Evolutionary conservation across 106 monocot genomes (phyloP), one percentile per base, ranked within the genome.

Genomic region (Acanthochlamys bracteata): DNA sequence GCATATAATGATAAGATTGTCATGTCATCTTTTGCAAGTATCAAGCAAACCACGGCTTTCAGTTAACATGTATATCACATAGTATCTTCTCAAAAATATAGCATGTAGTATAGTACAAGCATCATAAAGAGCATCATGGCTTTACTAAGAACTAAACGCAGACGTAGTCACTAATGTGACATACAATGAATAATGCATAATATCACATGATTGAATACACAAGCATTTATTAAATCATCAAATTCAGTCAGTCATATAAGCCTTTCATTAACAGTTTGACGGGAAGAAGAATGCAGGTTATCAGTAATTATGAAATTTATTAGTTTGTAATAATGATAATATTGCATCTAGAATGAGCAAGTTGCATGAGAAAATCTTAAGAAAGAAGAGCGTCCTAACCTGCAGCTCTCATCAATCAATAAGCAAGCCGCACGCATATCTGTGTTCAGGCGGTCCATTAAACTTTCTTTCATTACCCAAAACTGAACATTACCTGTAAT

Each of bases 391-490:
- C 19, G n/a, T 19, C 21, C 69, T 64, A 67, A 85, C 86, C 86
- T 86, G 86, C 82, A 79, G 16, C 71, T 49, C n/a, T 76, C 79
- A 41, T 76, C 74, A 57, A 93, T 89, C 39, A 78, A 78, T 66
- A 61, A 68, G 67, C 80, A 70, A 25, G 80, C 78, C 59, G 68
- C 61, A 80, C 53, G 80, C 83, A 85, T 93, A 73, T 93, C 82
- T 0, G 85, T 89, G 69, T 70, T 75, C 45, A 93, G 67, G 16
- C 85, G 72, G 52, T 93, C 88, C 83, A 83, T 85, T 47, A 93
- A 76, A 66, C 89, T 89, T 71, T 83, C 85, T 65, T 79, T 65
- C 47, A 84, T 85, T 20, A 88, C 92, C 53, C 75, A 75, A 72
- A 69, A 85, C 17, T 76, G 67, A 69, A 75, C 65, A 40, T 86